Base-by-base conservation (phyloP, 75 land plant genomes). In the Ceratopteris richardii region DNA sequence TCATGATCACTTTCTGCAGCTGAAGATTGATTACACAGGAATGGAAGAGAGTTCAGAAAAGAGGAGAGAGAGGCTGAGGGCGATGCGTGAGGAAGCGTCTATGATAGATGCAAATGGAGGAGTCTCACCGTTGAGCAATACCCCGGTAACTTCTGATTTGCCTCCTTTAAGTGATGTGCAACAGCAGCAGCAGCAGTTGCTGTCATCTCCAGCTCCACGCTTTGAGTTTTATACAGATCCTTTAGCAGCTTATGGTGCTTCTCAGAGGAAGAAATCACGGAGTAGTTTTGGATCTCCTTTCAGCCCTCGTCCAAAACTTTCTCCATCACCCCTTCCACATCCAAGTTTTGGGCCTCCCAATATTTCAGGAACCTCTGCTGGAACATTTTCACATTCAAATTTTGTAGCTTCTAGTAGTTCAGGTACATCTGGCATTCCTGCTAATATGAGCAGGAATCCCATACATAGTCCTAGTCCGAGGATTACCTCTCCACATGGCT, bases 11-110 rank as follows among this genome's bases (percentile, higher is more conserved):
- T n/a, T n/a, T n/a, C n/a, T n/a, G n/a, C n/a, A n/a, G n/a, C n/a
- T n/a, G n/a, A n/a, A n/a, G n/a, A n/a, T n/a, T n/a, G n/a, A n/a
- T n/a, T n/a, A n/a, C n/a, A n/a, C n/a, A 33, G 37, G 37, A 33
- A 46, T 46, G 48, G 48, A 46, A 20, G 48, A 46, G 48, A 46
- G 48, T 17, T 46, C 48, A 46, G 48, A 46, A 14, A 17, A 46
- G 48, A 46, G 48, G 48, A 17, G 48, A 17, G 48, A 46, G 48
- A 46, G 4, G 48, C 48, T 46, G 48, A 46, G 48, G 14, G 48
- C 48, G 14, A 46, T 46, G 14, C 48, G 48, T 2, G 48, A 46
- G 48, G 48, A 46, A 14, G 48, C 48, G 48, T n/a, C 48, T 17
- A 2, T 20, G 21, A 3, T 14, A 17, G 48, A 17, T 20, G 21